Evolutionary conservation across 495 filamentous ascomycete species (phyloP).

Genomic region (Penicillium pancosmium): DNA sequence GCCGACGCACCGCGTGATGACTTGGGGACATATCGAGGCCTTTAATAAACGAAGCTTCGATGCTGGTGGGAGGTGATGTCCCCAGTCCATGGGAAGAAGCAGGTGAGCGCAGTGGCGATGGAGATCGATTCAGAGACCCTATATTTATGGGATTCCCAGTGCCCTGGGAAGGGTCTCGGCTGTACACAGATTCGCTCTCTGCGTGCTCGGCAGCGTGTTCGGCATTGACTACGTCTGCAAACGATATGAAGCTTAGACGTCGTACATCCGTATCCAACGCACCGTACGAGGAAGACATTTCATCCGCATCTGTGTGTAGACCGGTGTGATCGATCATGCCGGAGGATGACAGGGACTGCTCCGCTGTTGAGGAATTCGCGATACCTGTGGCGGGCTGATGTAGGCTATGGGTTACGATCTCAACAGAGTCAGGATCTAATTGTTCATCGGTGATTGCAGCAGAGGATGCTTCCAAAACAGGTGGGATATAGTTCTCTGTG

Average conservation of each 20-base stretch:
- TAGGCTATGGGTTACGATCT: conserved; percentile 80
- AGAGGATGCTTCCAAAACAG: conserved; percentile 85
- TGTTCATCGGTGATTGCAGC: conserved; percentile 78
- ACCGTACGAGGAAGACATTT: conserved; percentile 55
- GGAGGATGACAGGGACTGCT: conserved; percentile 38
- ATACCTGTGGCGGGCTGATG: conserved; percentile 77
- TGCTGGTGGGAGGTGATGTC: conserved; percentile 69
- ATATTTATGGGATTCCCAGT: conserved; percentile 51
- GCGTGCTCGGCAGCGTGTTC: conserved; percentile 83
- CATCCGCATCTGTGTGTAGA: conserved; percentile 56
- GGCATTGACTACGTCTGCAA: conserved; percentile 90
- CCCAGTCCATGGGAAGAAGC: conserved; percentile 64
- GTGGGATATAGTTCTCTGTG: conserved; percentile 89
- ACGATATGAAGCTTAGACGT: conserved; percentile 88
- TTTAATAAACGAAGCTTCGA: conserved; percentile 65
- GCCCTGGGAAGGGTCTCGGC: conserved; percentile 60
- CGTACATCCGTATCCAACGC: conserved; percentile 77
- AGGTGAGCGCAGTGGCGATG: conserved; percentile 71
- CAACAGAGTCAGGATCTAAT: conserved; percentile 65
- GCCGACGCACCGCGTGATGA: conserved; percentile 33
- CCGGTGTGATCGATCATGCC: conserved; percentile 52
- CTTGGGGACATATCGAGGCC: conserved; percentile 64
- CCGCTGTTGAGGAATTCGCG: conserved; percentile 42
- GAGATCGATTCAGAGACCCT: conserved; percentile 63
- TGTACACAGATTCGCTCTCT: conserved; percentile 30